phyloP scores from a whole-genome alignment of 2,329 filamentous ascomycete species.

The Neurospora sp. region DNA sequence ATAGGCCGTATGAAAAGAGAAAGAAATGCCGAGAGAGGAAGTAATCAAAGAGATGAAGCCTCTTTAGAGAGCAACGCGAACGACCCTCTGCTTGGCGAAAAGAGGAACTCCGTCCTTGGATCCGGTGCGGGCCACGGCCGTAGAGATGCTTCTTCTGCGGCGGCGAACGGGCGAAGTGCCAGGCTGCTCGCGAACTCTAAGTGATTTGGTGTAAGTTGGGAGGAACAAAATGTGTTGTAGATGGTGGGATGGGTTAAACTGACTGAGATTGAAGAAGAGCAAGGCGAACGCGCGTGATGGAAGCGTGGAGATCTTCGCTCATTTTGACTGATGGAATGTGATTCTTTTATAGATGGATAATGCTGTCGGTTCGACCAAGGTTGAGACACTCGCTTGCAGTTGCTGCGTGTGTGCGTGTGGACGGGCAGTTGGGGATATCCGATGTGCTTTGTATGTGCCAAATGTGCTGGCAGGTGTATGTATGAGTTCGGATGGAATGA shows the following conservation, averaged over 20 bases:
- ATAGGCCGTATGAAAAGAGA: background rate
- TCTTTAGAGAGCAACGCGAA: slow-evolving; percentile 16
- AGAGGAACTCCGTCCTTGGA: slow-evolving; percentile 16
- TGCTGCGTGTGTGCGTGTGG: background rate
- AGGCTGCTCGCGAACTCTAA: slow-evolving; percentile 15
- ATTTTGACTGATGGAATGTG: slow-evolving; percentile 15
- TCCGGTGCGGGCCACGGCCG: slow-evolving; percentile 13
- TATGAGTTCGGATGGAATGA: background rate
- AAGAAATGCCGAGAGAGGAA: background rate
- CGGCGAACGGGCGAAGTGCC: slow-evolving; percentile 6
- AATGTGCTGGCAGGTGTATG: background rate
- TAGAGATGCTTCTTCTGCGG: slow-evolving; percentile 17
- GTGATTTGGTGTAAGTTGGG: background rate
- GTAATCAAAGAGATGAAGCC: slow-evolving; percentile 6
- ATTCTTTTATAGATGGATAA: background rate
- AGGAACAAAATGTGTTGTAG: background rate
- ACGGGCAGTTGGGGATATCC: slow-evolving; percentile 2
- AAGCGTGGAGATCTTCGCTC: slow-evolving; percentile 30
- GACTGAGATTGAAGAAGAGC: slow-evolving; percentile 38
- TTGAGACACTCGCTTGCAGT: background rate
- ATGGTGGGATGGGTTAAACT: slow-evolving; percentile 16
- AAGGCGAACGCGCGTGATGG: slow-evolving; percentile 36
- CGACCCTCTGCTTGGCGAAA: slow-evolving; percentile 24
- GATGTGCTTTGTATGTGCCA: background rate
- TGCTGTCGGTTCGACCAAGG: background rate